Base-by-base conservation (phyloP, 2,329 filamentous ascomycete genomes). In the Alternaria sp. region DNA sequence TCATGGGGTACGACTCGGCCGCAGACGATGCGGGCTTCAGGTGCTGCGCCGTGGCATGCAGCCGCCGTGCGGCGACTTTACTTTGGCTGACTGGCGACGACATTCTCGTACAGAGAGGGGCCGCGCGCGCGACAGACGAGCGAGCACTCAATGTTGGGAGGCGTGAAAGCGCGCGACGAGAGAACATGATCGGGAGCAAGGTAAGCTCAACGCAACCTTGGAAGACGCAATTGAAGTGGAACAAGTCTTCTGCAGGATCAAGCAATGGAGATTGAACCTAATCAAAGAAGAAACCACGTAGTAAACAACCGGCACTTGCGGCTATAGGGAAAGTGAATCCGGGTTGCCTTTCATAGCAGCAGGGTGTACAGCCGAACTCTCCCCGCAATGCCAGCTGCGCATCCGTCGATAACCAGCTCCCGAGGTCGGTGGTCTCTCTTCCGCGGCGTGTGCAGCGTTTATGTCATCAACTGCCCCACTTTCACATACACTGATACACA, bases 1-100 rank as follows among this genome's bases (percentile, higher is more conserved):
- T 88, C 58, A 85, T 90, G 25, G 90, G 91, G 80, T 90, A 95
- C 61, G 84, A 81, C 56, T 84, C 81, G n/a, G 84, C 83, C 43
- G 84, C 83, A 13, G 85, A 84, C 57, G 84, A 80, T 52, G 82
- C 83, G 61, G 81, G 79, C 66, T 77, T 79, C 40, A 87, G 78
- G 61, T 87, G 86, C 60, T 81, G 80, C 9, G 84, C 82, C 6
- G 87, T 88, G 55, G 84, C 85, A 76, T 89, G 86, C 44, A 89
- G 77, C 65, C 82, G 79, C 61, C 83, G 74, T 23, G 80, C 75
- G 43, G 82, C 82, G 21, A 78, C 79, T 65, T 80, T 79, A 73
- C 70, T 80, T 43, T 74, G 74, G 61, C 70, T 74, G 54, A 71
- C 70, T 43, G 77, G 74, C 10, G 71, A 71, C 64, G 81, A 78